These are phyloP conservation scores for Ophiostoma ips DNA, from an alignment of 2,329 filamentous ascomycete species.

Conservation along the genomic window DNA sequence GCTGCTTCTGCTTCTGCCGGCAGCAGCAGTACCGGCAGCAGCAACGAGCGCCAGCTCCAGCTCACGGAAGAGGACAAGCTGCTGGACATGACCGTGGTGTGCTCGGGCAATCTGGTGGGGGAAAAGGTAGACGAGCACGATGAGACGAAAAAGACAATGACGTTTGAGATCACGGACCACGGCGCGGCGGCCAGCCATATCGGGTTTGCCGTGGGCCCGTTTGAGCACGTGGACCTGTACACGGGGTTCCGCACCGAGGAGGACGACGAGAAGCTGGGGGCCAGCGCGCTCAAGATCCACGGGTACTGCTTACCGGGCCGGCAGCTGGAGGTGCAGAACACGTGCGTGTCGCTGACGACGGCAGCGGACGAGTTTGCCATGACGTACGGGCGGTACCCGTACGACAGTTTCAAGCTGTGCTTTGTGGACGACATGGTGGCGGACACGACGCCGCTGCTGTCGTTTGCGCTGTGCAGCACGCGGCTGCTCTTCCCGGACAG, in stretches of 20 bases:
- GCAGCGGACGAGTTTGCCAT: constrained; percentile 87
- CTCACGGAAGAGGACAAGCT: constrained; percentile 69
- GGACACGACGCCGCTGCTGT: constrained; percentile 65
- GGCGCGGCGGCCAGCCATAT: constrained; percentile 74
- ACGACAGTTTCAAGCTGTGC: constrained; percentile 79
- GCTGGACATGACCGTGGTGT: constrained; percentile 78
- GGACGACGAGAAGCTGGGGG: constrained; percentile 79
- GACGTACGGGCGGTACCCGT: constrained; percentile 81
- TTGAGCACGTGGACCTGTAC: constrained; percentile 77
- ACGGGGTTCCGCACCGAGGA: constrained; percentile 80
- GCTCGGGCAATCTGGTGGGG: constrained; percentile 77
- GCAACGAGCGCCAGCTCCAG: constrained; percentile 22
- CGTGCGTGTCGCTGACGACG: constrained; percentile 69
- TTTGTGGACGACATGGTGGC: constrained; percentile 81
- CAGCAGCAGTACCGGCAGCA: constrained; percentile 22
- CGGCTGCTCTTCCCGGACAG: constrained; percentile 73
- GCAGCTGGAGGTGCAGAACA: constrained; percentile 70
- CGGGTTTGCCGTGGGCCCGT: constrained; percentile 86
- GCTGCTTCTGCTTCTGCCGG: too few relatives aligned
- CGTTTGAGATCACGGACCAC: constrained; percentile 52
- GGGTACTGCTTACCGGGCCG: constrained; percentile 83
- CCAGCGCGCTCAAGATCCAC: constrained; percentile 76
- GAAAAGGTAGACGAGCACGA: constrained; percentile 67
- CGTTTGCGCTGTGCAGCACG: constrained; percentile 75
- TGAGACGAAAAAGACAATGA: constrained; percentile 72